These are phyloP conservation scores for Chimonanthus praecox DNA, from an alignment of 164 flowering plant genomes.

Conservation along the genomic window DNA sequence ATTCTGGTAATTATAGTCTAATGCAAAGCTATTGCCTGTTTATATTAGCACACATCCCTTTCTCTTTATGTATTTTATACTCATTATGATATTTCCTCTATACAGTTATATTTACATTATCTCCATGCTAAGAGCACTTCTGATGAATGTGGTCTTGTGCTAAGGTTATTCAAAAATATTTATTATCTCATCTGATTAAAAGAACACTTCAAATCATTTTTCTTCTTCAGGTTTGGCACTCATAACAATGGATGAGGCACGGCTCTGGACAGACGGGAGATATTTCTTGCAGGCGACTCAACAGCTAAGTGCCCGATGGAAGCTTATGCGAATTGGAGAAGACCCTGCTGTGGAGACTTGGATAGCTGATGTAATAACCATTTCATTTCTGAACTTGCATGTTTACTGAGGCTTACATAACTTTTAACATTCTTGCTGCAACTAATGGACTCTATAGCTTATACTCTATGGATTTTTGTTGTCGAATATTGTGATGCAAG, in stretches of 20 bases:
- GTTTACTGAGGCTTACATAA: not conserved
- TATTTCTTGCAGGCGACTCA: conserved; percentile 88
- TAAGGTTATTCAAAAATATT: not conserved
- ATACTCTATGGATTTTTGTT: not conserved
- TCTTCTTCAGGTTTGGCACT: conserved; percentile 73
- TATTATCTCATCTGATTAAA: no score
- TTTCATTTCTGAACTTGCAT: not conserved
- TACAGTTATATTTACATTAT: not conserved
- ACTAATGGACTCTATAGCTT: not conserved
- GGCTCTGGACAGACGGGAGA: conserved; percentile 95
- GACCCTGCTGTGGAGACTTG: conserved; percentile 78
- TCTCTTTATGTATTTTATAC: no score
- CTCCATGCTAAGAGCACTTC: not conserved
- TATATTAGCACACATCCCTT: no score
- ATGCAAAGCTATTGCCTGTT: no score
- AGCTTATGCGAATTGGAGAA: conserved; percentile 90
- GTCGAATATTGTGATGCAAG: not conserved
- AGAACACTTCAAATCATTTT: not conserved
- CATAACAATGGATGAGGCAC: conserved; percentile 64
- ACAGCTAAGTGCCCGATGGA: conserved; percentile 73
- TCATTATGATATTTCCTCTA: no score
- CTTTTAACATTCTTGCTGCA: not conserved
- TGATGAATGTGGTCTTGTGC: not conserved
- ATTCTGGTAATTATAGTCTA: no score
- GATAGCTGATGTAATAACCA: conserved; percentile 75